Evolutionary conservation across 768 basidiomycete genomes (phyloP), one percentile per base, ranked within the genome.

Genomic region (Mycena venus): DNA sequence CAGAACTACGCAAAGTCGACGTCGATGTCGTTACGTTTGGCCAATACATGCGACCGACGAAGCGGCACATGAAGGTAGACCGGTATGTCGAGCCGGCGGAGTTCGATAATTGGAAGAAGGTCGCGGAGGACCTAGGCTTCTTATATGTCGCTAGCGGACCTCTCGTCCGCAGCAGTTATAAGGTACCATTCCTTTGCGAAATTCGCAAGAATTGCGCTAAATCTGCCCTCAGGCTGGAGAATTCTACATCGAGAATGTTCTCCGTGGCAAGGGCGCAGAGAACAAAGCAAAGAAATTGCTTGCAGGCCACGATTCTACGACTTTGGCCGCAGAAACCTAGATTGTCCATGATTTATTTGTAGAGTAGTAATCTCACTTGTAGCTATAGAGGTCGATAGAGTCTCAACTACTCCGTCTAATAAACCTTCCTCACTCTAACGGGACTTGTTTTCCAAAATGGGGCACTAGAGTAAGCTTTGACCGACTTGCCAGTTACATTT

Each of bases 31-130:
- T 99, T 32, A 99, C 98, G 2, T 99, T 99, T 81, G 98, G 98
- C 2, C 98, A 99, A 85, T 99, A 99, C 84, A 99, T 99, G 98
- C 94, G 98, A 60, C 98, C 98, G 9, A 99, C 98, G 11, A 99
- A 99, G 84, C 91, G 93, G 32, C 98, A 99, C 84, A 99, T 99
- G 98, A 99, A 99, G 84, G 98, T 99, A 12, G 94, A 96, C 77
- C 94, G 96, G 34, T 99, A 99, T 79, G 96, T 99, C 27, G 92
- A 96, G 73, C 98, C 98, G 1, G 90, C 91, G 5, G 97, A 99
- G 81, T 99, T 99, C 78, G 94, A 95, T 74, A 86, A 89, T 68
- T 99, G 98, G 98, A 97, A 94, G 81, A 86, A 90, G 78, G 87
- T 94, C 14, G 98, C 98, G 9, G 96, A 99, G 79, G 91, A 92